Evolutionary conservation across 495 filamentous ascomycete genomes (phyloP), one percentile per base, ranked within the genome.

Genomic region (Aspergillus nanangensis): DNA sequence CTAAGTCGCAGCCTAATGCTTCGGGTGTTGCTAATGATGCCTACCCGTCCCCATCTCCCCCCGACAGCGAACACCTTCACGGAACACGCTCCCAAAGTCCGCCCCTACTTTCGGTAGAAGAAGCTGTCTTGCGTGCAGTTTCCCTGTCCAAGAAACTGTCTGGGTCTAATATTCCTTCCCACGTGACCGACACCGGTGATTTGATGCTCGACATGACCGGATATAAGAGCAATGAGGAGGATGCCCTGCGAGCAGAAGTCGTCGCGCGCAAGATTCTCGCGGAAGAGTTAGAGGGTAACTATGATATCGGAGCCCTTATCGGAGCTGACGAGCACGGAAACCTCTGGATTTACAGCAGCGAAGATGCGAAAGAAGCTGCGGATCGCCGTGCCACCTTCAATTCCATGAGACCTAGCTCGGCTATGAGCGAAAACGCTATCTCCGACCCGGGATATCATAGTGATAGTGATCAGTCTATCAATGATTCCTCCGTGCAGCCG

Each of bases 151-250:
- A 91, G 60, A 88, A 94, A 61, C 73, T 98, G 9, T 86, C 86
- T 18, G 79, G 76, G 1, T 93, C 89, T 22, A 96, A 97, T 58
- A 98, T 98, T 41, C 88, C 84, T 14, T 91, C 86, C 22, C 87
- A 90, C 53, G 81, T 98, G 24, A 97, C 82, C 3, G 92, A 96
- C 20, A 86, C 77, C 1, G 93, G 94, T n/a, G 94, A 98, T 65
- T 70, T 98, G 25, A 97, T 96, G 92, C 67, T 98, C 47, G 93
- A 98, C 58, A 96, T 98, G 90, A 92, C 90, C 3, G 89, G 89
- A 0, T 96, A 95, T 59, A 97, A 96, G 58, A 84, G 83, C 57
- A 90, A 82, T 53, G 90, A 95, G 41, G 91, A 95, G 54, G 90
- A 97, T 57, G 85, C 90, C 10, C 70, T 96, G 42, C 81, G 88